Base-by-base conservation (phyloP, 1,139 yeast species). In the Lizanozyma gosingica region DNA sequence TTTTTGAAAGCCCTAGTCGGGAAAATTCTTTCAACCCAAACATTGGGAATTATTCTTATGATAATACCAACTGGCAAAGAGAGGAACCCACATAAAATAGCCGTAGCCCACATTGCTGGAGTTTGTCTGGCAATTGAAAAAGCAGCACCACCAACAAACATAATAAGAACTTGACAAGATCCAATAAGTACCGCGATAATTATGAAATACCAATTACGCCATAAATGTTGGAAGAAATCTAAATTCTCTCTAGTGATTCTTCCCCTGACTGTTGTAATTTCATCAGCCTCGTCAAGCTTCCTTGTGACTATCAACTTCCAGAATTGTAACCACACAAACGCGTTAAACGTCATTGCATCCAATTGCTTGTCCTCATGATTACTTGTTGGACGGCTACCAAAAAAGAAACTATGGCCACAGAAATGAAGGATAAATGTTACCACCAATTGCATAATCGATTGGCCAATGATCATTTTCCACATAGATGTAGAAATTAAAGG, bases 391-490 rank as follows among this genome's bases (percentile, higher is more conserved):
- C 41, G 55, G 35, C 55, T 52, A 2, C 74, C 72, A 52, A 61
- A 77, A 56, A 86, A 88, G 33, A 92, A 62, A 36, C 62, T 45
- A 15, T 63, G 57, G 16, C 97, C 97, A 9, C 79, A 84, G 62
- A 87, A 92, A 60, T 87, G 92, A 39, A 94, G 63, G 3, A 72
- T 67, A 56, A 92, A 83, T 0, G 97, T 90, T 18, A 92, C 75
- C 18, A 73, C 56, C 46, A 94, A 73, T 65, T 92, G 99, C 45
- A 80, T 74, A 8, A 70, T 47, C 1, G 96, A 76, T 63, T 92
- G 97, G 3, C 96, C 94, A 40, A 90, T 50, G 52, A 94, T 92
- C 97, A 94, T 90, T 61, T 92, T 92, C 98, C 98, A 92, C 92
- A 94, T 92, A 15, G 95, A 84, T 3, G 82, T 80, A 2, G 95